Evolutionary conservation across 768 basidiomycete genomes (phyloP), one percentile per base, ranked within the genome.

Genomic region (Mycena capillaripes): DNA sequence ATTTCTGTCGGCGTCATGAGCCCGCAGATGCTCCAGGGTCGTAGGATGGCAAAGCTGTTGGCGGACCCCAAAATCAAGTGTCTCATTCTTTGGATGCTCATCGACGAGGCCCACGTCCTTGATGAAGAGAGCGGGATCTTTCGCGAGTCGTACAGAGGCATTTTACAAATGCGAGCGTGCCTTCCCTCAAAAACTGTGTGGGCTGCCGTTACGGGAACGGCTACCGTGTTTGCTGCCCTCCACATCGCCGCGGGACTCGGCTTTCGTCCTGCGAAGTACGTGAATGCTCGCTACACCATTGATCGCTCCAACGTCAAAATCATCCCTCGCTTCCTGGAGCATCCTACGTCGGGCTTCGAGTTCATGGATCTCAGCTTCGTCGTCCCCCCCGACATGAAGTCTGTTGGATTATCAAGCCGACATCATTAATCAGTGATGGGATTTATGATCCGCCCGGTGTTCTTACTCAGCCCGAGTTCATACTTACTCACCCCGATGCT

Each of bases 181-280:
- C 69, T 74, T n/a, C 62, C 65, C 27, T 56, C 69, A 6, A 32
- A 30, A 29, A 74, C 70, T 21, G 62, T 76, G 27, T 76, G 75
- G 73, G 73, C 73, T 63, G 73, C 75, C 38, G 66, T 69, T 19
- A 76, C 69, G 3, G 75, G 69, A 19, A 63, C 75, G 29, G 70
- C 66, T 2, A 76, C 66, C 17, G 55, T 53, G n/a, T 61, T 36
- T 57, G 44, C 36, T 48, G 63, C 74, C 27, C 27, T 57, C 56
- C 56, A 21, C 27, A 72, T 75, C 25, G 59, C 74, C 25, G 50
- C 44, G 44, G 32, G 21, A 27, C 65, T 73, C 19, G 76, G 71
- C 19, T 75, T 77, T 56, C 52, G 44, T 4, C 17, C 58, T 30
- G 74, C 69, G 21, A 17, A 61, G 32, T 75, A 71, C 61, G 69